Base-by-base conservation (phyloP, 1,284 basidiomycete genomes). In the Vanrija sp. region DNA sequence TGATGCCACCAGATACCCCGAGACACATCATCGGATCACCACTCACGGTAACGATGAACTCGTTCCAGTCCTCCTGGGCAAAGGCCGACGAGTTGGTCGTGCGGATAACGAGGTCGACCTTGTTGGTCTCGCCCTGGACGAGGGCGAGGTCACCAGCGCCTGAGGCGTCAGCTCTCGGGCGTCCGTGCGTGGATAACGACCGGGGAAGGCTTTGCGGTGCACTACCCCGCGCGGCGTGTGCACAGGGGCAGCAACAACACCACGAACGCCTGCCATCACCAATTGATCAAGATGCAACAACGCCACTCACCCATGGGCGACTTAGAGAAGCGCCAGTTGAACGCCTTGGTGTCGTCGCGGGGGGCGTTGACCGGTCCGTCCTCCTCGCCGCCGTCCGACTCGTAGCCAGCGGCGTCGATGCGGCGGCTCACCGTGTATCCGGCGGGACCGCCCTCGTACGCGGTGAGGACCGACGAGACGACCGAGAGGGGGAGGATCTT, bases 81-180 rank as follows among this genome's bases (percentile, higher is more conserved):
- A 78, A 78, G 1, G 75, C 72, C 10, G 67, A 60, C n/a, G 72
- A 71, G 63, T 76, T 74, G 65, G 75, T 75, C 18, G 74, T 76
- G 46, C 77, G 65, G 28, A 78, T 75, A 23, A 78, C 74, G 21
- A 78, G 51, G 51, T 67, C 63, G 55, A 75, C 67, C 19, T 73
- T 62, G 43, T 74, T 68, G 5, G 57, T 46, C 18, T 66, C 68
- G 54, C 73, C 67, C 46, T 72, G 65, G 49, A 66, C 58, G 16
- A 78, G 62, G 46, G 72, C 63, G 66, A 78, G 77, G 59, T 78
- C 77, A 9, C 74, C 74, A 6, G 75, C 76, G 39, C 75, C 75
- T 76, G 50, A 6, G 1, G 14, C 19, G 38, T 23, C 25, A 42
- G 38, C 21, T 14, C 6, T 7, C 23, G 18, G 23, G n/a, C 7